Percentiles rank a stretch among this genome's conserved stretches.
phyloP scores from a whole-genome alignment of 768 basidiomycete genomes.

The Chalciporus piperatus region DNA sequence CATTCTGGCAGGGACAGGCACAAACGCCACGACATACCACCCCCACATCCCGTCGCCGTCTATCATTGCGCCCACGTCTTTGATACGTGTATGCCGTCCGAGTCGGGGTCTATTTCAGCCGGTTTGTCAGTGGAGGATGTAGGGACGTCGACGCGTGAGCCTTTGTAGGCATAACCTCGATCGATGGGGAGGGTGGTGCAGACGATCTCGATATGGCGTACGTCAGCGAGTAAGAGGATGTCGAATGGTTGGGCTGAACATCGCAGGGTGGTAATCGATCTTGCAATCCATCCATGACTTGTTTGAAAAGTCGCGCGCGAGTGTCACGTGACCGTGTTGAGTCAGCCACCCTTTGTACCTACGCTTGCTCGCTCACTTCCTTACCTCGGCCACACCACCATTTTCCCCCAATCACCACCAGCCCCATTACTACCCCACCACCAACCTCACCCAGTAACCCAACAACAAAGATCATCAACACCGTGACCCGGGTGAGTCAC shows the following conservation, averaged over 20 bases:
- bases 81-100: constrained; percentile 26
- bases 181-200: constrained; percentile 15
- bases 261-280: no score
- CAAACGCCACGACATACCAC: constrained; percentile 40
- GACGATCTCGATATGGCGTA: constrained; percentile 16
- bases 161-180: constrained; percentile 13
- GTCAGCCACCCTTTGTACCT: no score
- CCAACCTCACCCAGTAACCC: no score
- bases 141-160: not conserved
- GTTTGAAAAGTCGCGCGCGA: no score
- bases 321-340: no score
- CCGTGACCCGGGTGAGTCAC: no score
- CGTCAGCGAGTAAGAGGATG: constrained; percentile 5
- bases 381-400: no score
- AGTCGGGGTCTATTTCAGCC: not conserved
- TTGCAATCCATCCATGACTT: no score
- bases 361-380: no score
- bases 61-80: constrained; percentile 13
- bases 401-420: no score
- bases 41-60: constrained; percentile 23
- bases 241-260: constrained; percentile 15
- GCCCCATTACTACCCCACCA: no score
- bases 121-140: not conserved
- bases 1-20: constrained; percentile 46
- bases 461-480: no score